These are phyloP conservation scores for Massariosphaeria phaeospora DNA, from an alignment of 495 filamentous ascomycete species.

Conservation along the genomic window DNA sequence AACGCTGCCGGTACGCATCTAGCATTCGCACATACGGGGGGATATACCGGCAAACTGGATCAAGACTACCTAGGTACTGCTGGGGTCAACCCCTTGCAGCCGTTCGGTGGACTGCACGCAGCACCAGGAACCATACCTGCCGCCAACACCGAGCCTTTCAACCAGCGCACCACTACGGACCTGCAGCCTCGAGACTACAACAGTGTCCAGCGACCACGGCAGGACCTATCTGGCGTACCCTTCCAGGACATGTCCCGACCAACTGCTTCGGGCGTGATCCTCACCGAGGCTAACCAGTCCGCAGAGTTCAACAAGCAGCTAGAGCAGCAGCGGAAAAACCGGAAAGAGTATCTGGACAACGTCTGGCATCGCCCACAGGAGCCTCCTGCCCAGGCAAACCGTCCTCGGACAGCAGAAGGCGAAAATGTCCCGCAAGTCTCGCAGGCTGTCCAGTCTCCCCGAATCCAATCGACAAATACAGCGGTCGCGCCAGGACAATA, in stretches of 20 bases:
- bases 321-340: constrained; percentile 65
- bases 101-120: constrained; percentile 34
- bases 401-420: constrained; percentile 21
- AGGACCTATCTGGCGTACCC: constrained; percentile 81
- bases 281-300: constrained; percentile 81
- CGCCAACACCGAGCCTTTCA: constrained; percentile 55
- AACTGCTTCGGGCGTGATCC: constrained; percentile 73
- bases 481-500: constrained; percentile 30
- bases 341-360: constrained; percentile 68
- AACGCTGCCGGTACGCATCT: constrained; percentile 48
- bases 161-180: constrained; percentile 72
- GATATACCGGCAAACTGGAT: constrained; percentile 15
- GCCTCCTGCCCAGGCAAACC: constrained; percentile 17
- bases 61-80: constrained; percentile 15
- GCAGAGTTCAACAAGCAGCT: constrained; percentile 86
- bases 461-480: constrained; percentile 46
- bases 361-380: constrained; percentile 76
- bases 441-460: constrained; percentile 33
- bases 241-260: constrained; percentile 84
- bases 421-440: constrained; percentile 21
- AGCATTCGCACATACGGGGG: constrained; percentile 35
- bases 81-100: constrained; percentile 14
- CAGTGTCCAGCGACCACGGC: constrained; percentile 75
- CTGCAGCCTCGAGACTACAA: constrained; percentile 74
- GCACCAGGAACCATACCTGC: constrained; percentile 66